Percentiles rank a stretch among this genome's conserved stretches.
Evolutionary conservation across 2,329 filamentous ascomycete species (phyloP).

Genomic region (Ascochyta rabiei): DNA sequence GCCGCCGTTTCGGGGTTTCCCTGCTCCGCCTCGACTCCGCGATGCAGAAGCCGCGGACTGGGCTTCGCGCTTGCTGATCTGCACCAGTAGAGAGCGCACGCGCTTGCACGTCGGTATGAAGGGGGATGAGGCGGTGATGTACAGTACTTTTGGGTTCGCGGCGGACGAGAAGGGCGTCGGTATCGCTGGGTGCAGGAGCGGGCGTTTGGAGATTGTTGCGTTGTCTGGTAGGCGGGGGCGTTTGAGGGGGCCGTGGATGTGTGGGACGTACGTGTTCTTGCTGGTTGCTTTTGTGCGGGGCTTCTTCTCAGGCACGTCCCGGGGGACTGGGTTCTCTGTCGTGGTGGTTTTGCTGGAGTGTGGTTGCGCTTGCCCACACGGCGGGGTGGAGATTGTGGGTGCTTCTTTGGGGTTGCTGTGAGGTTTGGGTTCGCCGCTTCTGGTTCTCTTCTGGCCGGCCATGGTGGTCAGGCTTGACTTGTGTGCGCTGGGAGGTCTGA

Average conservation of each 20-base stretch:
- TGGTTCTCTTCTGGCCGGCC: slow-evolving; percentile 35
- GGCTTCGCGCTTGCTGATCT: slow-evolving; percentile 59
- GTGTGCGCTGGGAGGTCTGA: neutral
- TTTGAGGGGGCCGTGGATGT: slow-evolving; percentile 7
- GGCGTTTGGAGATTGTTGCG: slow-evolving; percentile 58
- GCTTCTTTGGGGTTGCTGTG: neutral
- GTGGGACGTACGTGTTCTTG: slow-evolving; percentile 4
- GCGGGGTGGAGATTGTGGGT: slow-evolving; percentile 1
- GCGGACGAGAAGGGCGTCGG: slow-evolving; percentile 60
- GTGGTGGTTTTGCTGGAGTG: slow-evolving; percentile 20
- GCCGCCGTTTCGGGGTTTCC: neutral
- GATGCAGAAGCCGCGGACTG: slow-evolving; percentile 35
- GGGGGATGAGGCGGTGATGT: slow-evolving; percentile 68
- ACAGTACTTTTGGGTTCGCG: slow-evolving; percentile 63
- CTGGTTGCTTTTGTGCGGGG: slow-evolving; percentile 1
- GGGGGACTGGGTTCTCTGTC: slow-evolving; percentile 7
- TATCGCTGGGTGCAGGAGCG: slow-evolving; percentile 62
- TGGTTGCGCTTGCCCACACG: slow-evolving; percentile 18
- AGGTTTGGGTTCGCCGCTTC: slow-evolving; percentile 30
- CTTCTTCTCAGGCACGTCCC: neutral
- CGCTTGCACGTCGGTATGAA: slow-evolving; percentile 73
- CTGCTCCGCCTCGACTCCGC: neutral
- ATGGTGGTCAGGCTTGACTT: slow-evolving; percentile 5
- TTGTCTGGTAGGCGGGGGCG: slow-evolving; percentile 46
- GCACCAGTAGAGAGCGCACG: slow-evolving; percentile 66